These are phyloP conservation scores for Cucurbita maxima DNA, from an alignment of 306 rosid species.

Conservation along the genomic window DNA sequence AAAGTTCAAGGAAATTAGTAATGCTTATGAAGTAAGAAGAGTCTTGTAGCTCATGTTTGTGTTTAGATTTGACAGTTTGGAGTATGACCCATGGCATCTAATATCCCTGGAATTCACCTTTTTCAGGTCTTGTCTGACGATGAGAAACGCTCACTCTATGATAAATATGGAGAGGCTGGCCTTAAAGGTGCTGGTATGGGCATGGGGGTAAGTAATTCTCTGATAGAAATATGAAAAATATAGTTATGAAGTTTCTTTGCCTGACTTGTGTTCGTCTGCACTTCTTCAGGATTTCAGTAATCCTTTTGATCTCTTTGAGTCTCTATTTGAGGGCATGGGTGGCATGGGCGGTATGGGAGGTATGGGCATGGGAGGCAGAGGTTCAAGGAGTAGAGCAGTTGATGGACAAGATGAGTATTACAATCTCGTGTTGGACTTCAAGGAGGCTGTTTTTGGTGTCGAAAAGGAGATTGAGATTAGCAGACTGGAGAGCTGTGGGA, in stretches of 20 bases:
- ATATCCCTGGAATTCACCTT: constrained; percentile 6
- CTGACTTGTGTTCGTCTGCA: neutral
- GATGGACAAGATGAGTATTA: constrained; percentile 61
- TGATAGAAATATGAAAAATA: constrained; percentile 5
- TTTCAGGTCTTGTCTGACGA: constrained; percentile 92
- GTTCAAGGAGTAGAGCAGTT: constrained; percentile 43
- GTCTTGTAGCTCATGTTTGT: neutral
- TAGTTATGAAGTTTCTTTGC: neutral
- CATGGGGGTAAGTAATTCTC: constrained; percentile 55
- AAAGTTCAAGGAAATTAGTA: constrained; percentile 86
- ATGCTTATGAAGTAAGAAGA: constrained; percentile 83
- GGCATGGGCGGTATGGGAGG: constrained; percentile 42
- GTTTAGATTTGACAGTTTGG: neutral
- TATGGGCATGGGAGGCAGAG: constrained; percentile 35
- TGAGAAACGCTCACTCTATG: constrained; percentile 77
- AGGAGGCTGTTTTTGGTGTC: constrained; percentile 91
- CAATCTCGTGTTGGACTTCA: constrained; percentile 69
- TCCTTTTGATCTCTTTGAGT: constrained; percentile 52
- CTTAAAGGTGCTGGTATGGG: constrained; percentile 83
- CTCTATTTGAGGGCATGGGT: constrained; percentile 43
- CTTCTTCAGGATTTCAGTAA: constrained; percentile 46
- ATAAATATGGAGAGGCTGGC: constrained; percentile 93
- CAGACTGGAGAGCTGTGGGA: constrained; percentile 75
- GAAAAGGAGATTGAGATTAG: constrained; percentile 89
- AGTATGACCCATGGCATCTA: neutral